A percentile compares a stretch with the other conserved stretches of the same genome.
phyloP scores from a whole-genome alignment of 345 rosid genomes.

The Gossypium raimondii region DNA sequence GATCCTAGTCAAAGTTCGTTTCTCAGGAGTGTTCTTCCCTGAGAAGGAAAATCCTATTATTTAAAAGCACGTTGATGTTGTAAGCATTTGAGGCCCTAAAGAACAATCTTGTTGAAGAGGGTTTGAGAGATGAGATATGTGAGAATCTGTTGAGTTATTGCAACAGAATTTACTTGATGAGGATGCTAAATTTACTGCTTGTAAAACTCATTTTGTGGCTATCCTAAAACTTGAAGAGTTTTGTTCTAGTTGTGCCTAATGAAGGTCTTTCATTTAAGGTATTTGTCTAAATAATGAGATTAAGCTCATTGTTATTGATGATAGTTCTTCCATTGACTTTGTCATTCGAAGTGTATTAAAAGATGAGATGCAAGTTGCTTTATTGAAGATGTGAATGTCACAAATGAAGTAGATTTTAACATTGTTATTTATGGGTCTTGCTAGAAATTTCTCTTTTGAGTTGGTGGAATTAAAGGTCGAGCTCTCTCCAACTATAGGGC shows the following conservation, averaged over 20 bases:
- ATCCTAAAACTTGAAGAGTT: neutral
- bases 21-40: neutral
- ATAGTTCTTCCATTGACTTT: neutral
- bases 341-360: neutral
- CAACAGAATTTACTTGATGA: neutral
- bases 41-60: neutral
- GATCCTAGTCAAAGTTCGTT: neutral
- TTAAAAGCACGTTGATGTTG: neutral
- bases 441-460: neutral
- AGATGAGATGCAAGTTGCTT: neutral
- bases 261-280: neutral
- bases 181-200: neutral
- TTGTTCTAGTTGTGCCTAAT: neutral
- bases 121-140: neutral
- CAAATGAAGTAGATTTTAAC: neutral
- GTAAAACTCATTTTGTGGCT: neutral
- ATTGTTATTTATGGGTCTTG: neutral
- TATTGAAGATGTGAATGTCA: neutral
- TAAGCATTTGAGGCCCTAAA: neutral
- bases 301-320: neutral
- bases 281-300: neutral
- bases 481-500: neutral
- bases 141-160: neutral
- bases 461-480: neutral
- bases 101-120: neutral